phyloP scores from a whole-genome alignment of 768 basidiomycete species.

The Phaeolepiota aurea region DNA sequence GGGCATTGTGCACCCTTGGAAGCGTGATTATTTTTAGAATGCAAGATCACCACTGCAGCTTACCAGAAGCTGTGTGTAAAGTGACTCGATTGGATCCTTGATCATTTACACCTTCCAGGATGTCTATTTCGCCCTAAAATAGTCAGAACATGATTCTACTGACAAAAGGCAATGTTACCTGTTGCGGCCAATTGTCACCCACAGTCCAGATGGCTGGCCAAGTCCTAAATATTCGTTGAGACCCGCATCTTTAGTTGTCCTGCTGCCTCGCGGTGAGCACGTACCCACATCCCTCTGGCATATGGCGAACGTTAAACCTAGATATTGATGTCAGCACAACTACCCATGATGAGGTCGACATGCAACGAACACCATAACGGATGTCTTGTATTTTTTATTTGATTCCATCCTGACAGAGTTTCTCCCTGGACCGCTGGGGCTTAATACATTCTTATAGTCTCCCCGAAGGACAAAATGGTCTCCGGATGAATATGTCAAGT shows the following conservation, averaged over 20 bases:
- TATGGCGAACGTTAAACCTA: constrained; percentile 45
- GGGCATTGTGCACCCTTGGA: constrained; percentile 47
- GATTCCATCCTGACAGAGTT: constrained; percentile 50
- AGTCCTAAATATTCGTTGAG: constrained; percentile 15
- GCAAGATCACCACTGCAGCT: constrained; percentile 5
- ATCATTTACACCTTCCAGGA: constrained; percentile 53
- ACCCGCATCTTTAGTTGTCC: not conserved
- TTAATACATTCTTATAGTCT: constrained; percentile 40
- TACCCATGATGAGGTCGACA: constrained; percentile 1
- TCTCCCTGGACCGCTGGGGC: constrained; percentile 41
- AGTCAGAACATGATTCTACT: not conserved
- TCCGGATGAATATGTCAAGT: constrained; percentile 48
- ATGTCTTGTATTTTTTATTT: constrained; percentile 42
- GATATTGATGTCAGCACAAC: constrained; percentile 2
- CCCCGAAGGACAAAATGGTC: constrained; percentile 48
- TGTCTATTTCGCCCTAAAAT: constrained; percentile 42
- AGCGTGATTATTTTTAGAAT: too few relatives aligned
- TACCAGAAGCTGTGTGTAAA: constrained; percentile 47
- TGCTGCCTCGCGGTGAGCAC: too few relatives aligned
- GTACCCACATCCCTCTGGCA: constrained; percentile 54
- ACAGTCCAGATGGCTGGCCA: constrained; percentile 57
- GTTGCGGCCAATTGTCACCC: constrained; percentile 38
- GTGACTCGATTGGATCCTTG: constrained; percentile 41
- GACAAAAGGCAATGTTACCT: constrained; percentile 19
- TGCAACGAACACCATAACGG: constrained; percentile 41